Conservation (phyloP, 2,329 filamentous ascomycete species). For the Pseudogymnoascus sp. region DNA sequence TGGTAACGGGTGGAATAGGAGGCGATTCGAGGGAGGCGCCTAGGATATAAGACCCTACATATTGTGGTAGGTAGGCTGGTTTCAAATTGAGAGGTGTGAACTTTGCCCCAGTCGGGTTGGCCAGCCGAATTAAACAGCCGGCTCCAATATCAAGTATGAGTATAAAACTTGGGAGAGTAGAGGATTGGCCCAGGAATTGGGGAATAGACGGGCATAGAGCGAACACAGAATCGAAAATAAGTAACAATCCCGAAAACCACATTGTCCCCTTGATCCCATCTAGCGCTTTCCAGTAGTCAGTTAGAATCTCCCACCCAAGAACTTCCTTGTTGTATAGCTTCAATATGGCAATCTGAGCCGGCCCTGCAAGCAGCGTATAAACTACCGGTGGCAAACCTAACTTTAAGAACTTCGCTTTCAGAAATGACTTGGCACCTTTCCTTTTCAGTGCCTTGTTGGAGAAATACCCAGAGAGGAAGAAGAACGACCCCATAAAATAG, state of each 20-base stretch:
- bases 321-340: neutral
- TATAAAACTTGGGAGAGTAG: neutral
- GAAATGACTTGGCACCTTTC: slow-evolving; percentile 5
- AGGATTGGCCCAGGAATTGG: neutral
- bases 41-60: neutral
- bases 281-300: neutral
- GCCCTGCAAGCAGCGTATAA: slow-evolving; percentile 6
- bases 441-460: slow-evolving; percentile 7
- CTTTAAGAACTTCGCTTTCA: slow-evolving; percentile 11
- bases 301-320: neutral
- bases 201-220: neutral
- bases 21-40: neutral
- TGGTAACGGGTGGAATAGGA: neutral
- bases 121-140: neutral
- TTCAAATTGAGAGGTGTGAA: neutral
- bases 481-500: slow-evolving; percentile 15
- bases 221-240: neutral
- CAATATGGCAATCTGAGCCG: slow-evolving; percentile 8
- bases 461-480: slow-evolving; percentile 11
- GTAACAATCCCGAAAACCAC: neutral
- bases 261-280: neutral
- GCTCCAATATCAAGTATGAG: neutral
- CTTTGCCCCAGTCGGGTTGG: neutral
- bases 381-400: slow-evolving; percentile 7
- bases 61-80: neutral